These are phyloP conservation scores for Setaria italica DNA, from an alignment of 202 grass and related monocot species.

Conservation along the genomic window DNA sequence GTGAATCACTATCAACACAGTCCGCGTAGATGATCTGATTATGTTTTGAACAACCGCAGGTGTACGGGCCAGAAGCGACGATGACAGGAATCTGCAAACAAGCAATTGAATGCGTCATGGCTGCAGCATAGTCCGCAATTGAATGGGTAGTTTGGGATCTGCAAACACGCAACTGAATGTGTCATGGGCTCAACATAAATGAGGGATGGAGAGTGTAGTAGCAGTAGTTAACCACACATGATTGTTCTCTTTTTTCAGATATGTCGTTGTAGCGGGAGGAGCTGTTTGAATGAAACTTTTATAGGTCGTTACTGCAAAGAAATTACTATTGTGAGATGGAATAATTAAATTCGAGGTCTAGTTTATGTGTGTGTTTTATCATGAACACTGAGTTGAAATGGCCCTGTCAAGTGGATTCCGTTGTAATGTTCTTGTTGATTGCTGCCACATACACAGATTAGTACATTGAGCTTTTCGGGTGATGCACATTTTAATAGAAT, in stretches of 20 bases:
- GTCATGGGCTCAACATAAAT: slow-evolving; percentile 54
- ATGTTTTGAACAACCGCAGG: slow-evolving; percentile 54
- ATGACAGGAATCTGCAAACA: slow-evolving; percentile 98
- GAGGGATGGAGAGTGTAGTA: neutral
- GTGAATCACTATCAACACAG: neutral
- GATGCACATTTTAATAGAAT: too few relatives aligned
- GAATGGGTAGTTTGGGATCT: neutral
- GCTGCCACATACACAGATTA: too few relatives aligned
- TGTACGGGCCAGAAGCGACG: slow-evolving; percentile 92
- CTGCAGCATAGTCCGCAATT: slow-evolving; percentile 54
- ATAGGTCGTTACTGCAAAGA: neutral
- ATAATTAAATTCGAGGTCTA: slow-evolving; percentile 25
- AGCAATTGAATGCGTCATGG: slow-evolving; percentile 92
- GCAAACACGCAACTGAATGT: slow-evolving; percentile 40
- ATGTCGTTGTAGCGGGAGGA: neutral
- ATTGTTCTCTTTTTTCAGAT: neutral
- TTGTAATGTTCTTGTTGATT: too few relatives aligned
- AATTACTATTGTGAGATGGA: neutral
- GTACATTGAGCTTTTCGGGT: too few relatives aligned
- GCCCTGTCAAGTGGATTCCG: neutral
- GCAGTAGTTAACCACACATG: slow-evolving; percentile 15
- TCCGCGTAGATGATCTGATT: slow-evolving; percentile 18
- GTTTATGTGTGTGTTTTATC: too few relatives aligned
- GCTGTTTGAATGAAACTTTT: neutral
- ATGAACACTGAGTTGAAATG: neutral